Conservation (phyloP, 2,329 filamentous ascomycete genomes). For the Cordyceps fumosorosea region DNA sequence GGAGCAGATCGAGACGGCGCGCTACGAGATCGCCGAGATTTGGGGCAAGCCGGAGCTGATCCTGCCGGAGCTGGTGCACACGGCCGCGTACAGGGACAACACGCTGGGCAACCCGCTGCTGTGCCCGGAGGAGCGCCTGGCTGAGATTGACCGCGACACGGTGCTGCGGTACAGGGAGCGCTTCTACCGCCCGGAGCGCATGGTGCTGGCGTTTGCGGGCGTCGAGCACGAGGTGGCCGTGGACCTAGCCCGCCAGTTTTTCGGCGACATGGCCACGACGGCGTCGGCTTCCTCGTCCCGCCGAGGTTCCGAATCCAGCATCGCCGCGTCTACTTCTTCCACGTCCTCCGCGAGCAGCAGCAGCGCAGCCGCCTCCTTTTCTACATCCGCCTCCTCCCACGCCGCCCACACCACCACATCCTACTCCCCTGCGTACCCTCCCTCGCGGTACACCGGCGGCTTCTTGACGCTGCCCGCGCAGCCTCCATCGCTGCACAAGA, state of each 20-base stretch:
- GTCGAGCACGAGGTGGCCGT: slow-evolving; percentile 78
- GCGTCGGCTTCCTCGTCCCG: slow-evolving; percentile 31
- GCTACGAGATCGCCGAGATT: slow-evolving; percentile 95
- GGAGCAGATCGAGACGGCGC: slow-evolving; percentile 82
- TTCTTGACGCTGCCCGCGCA: slow-evolving; percentile 81
- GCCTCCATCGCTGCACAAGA: slow-evolving; percentile 70
- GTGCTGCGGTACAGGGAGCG: slow-evolving; percentile 72
- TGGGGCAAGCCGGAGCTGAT: slow-evolving; percentile 98
- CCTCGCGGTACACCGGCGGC: slow-evolving; percentile 86
- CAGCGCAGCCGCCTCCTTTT: slow-evolving; percentile 79
- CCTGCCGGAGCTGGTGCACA: slow-evolving; percentile 88
- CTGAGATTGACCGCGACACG: slow-evolving; percentile 63
- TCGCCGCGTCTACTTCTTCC: slow-evolving; percentile 24
- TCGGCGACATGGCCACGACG: slow-evolving; percentile 73
- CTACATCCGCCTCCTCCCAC: slow-evolving; percentile 62
- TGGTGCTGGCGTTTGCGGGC: slow-evolving; percentile 92
- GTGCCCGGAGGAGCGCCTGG: slow-evolving; percentile 78
- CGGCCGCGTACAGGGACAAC: slow-evolving; percentile 92
- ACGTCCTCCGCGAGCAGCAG: slow-evolving; percentile 45
- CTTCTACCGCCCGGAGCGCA: slow-evolving; percentile 85
- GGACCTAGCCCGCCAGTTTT: slow-evolving; percentile 71
- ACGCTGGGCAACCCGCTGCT: slow-evolving; percentile 89
- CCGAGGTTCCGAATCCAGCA: slow-evolving; percentile 52
- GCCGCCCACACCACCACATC: slow-evolving; percentile 47
- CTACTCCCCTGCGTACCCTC: slow-evolving; percentile 32